Base-by-base conservation (phyloP, 2,329 filamentous ascomycete species). In the Salinomyces thailandicus region DNA sequence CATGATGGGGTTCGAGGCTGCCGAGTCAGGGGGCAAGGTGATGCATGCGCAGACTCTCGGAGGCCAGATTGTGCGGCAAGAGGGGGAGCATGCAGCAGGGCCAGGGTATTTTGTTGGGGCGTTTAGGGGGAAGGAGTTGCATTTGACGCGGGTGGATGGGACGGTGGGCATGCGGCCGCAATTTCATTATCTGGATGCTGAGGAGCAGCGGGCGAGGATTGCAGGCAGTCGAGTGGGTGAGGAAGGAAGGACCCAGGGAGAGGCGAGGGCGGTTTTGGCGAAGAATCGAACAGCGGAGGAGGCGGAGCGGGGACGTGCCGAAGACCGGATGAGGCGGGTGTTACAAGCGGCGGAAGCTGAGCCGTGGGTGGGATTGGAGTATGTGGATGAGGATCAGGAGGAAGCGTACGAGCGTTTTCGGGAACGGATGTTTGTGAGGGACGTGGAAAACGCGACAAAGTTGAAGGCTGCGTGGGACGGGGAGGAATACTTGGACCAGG, bases 121-220 rank as follows among this genome's bases (percentile, higher is more conserved):
- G n/a, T 95, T 96, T 57, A 75, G 81, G 55, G 80, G 80, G 35
- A 84, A 84, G 50, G 78, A 93, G 54, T 68, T 95, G 7, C 85
- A 95, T 62, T 75, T 96, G 26, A 93, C 85, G 1, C 83, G 82
- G 16, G 75, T 93, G 31, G 77, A 80, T 27, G 81, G 84, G 2
- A 75, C 94, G 30, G 82, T 93, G 28, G 85, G 93, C 56, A 77
- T 98, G 54, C 82, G 87, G 3, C 86, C 91, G 0, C 85, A 95
- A 54, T 81, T 93, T 43, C 85, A 94, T 62, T 86, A 96, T 62
- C 71, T 96, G 48, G 91, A 96, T 62, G 89, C 91, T 3, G 63
- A 77, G 31, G 70, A 79, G 31, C 85, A 95, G 51, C 72, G 84
- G 38, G 76, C 81, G 22, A 73, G 73, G 52, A 64, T 57, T 31